Percentiles rank a stretch among this genome's conserved stretches.
Conservation (phyloP, 2,329 filamentous ascomycete genomes). For the Didymella glomerata region DNA sequence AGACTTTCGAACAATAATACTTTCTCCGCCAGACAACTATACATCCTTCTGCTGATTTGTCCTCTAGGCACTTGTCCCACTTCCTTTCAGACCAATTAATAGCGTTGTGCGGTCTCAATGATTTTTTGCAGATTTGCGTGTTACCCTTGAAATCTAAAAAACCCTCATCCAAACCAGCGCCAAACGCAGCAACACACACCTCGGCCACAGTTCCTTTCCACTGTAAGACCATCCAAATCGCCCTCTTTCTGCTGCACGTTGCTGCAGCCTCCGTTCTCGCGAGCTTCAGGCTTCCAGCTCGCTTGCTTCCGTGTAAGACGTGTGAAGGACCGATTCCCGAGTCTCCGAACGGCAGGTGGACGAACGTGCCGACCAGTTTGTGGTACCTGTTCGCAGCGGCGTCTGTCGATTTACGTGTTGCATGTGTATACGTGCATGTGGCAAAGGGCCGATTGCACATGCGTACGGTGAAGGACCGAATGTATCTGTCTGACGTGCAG, state of each 20-base stretch:
- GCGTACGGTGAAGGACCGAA: neutral
- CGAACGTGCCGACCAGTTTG: neutral
- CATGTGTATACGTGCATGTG: neutral
- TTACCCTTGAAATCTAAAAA: no score
- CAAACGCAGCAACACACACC: no score
- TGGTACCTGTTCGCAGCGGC: neutral
- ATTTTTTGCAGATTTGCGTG: no score
- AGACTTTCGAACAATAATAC: no score
- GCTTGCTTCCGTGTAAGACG: neutral
- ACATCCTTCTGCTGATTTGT: no score
- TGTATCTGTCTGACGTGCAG: conserved; percentile 2
- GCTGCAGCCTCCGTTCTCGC: neutral
- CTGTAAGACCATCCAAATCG: no score
- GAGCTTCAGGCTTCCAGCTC: neutral
- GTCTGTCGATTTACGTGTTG: neutral
- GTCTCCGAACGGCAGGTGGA: neutral
- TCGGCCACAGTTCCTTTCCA: no score
- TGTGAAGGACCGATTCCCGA: neutral
- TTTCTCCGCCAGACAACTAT: no score
- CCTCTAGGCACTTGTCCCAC: no score
- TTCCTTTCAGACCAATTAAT: no score
- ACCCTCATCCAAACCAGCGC: no score
- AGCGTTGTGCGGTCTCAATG: no score
- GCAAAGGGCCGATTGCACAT: neutral
- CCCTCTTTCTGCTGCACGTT: neutral